These are phyloP conservation scores for Dendrocalamus latiflorus DNA, from an alignment of 202 grass and related monocot species.

Conservation along the genomic window DNA sequence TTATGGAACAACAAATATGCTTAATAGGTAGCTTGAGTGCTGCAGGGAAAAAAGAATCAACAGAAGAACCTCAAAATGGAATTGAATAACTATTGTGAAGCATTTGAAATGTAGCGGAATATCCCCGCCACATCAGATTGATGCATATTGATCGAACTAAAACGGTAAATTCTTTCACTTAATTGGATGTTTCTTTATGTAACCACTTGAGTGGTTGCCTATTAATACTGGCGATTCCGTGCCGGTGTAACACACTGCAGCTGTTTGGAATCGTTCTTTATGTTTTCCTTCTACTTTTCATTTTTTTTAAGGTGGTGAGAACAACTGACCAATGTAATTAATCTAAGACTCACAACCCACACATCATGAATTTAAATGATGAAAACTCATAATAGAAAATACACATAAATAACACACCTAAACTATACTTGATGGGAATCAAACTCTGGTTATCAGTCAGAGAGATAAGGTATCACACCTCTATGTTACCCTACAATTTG, in stretches of 20 bases:
- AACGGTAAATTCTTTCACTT: not conserved
- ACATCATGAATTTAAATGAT: too few relatives aligned
- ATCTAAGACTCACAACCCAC: too few relatives aligned
- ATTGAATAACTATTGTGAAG: not conserved
- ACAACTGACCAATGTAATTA: too few relatives aligned
- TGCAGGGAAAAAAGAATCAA: not conserved
- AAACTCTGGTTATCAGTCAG: too few relatives aligned
- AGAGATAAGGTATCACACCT: too few relatives aligned
- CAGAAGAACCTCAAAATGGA: not conserved
- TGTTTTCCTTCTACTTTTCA: not conserved
- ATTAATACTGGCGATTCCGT: not conserved
- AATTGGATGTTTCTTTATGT: not conserved
- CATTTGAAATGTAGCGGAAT: not conserved
- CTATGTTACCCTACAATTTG: too few relatives aligned
- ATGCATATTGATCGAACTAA: not conserved
- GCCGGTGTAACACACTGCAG: not conserved
- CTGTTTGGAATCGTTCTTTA: not conserved
- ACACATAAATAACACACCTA: too few relatives aligned
- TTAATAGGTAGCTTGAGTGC: not conserved
- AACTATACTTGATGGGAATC: too few relatives aligned
- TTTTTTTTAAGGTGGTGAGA: too few relatives aligned
- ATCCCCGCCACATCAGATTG: not conserved
- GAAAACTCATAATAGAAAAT: too few relatives aligned
- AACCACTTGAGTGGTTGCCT: not conserved
- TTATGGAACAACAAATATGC: not conserved